Evolutionary conservation across 495 filamentous ascomycete species (phyloP), one percentile per base, ranked within the genome.

Genomic region (Tuber microsphaerosporum): DNA sequence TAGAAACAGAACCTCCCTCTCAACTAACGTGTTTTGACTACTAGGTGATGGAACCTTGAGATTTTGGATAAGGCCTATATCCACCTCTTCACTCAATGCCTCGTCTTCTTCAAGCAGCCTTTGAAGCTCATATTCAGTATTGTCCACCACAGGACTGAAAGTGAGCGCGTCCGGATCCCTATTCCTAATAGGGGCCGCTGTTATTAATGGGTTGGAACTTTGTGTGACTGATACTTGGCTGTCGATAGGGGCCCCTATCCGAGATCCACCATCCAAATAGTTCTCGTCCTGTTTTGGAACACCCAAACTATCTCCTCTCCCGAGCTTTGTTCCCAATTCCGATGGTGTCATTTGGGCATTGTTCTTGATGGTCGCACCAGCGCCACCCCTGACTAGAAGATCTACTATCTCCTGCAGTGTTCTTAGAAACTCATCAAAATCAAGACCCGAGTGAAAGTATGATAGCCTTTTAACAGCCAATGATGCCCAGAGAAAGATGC

Each of bases 1-100:
- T 34, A 96, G 96, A 89, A 98, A 99, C 72, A 99, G 86, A 45
- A 99, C 94, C 83, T 99, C 95, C 86, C 98, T 99, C 85, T 98
- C 96, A 41, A 92, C 94, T 14, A 94, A 93, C 39, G 93, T 90
- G 12, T 95, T 94, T 72, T 88, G 93, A 19, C 91, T 90, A 75
- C 90, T 90, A 10, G 94, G 94, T 9, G 91, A 88, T 20, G 95
- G 95, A 75, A 98, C 97, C 87, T 96, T 97, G 42, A 99, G 88
- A 81, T 97, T 97, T 82, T 91, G 90, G 82, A 99, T 98, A 75
- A 99, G 87, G 69, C 96, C 95, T 87, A 97, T 89, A 0, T 94
- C 92, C 46, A 98, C 93, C 84, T 99, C 95, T 77, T 98, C 94
- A 82, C 97, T 97, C 75, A 99, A 86, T 71, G 90, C 92, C 75